Conservation (phyloP, 371 early-diverging fungal genomes). For the Mortierella sp. region DNA sequence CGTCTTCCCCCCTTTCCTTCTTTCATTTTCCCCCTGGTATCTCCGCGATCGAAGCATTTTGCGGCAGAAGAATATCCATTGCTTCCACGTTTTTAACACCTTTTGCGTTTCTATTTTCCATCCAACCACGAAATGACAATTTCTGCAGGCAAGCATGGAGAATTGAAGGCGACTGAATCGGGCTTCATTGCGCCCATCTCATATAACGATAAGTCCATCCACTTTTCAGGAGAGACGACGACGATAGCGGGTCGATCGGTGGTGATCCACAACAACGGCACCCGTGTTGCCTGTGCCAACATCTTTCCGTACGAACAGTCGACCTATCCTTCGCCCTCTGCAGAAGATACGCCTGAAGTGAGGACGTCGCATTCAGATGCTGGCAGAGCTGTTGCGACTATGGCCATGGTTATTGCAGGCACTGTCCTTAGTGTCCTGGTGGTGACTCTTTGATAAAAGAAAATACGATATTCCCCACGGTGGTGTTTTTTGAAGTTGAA, state of each 20-base stretch:
- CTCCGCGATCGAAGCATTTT: no score
- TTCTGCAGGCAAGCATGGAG: constrained; percentile 39
- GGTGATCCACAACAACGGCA: constrained; percentile 56
- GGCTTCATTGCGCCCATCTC: constrained; percentile 11
- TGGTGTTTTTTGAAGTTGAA: background rate
- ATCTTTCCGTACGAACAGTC: constrained; percentile 1
- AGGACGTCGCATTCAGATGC: background rate
- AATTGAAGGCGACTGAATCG: constrained; percentile 28
- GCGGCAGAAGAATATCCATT: no score
- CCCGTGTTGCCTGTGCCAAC: constrained; percentile 42
- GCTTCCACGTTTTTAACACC: no score
- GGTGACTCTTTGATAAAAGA: background rate
- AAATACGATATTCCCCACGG: background rate
- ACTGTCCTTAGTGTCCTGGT: background rate
- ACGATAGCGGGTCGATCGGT: constrained; percentile 43
- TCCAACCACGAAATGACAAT: background rate
- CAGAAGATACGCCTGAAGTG: background rate
- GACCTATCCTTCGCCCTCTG: background rate
- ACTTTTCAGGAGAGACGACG: constrained; percentile 19
- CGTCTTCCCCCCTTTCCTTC: no score
- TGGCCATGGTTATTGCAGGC: background rate
- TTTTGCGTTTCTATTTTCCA: background rate
- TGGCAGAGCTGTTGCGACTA: background rate
- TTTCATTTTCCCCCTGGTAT: no score
- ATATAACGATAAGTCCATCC: constrained; percentile 23